These are phyloP conservation scores for Penicillium fuscoglaucum DNA, from an alignment of 2,329 filamentous ascomycete species.

Conservation along the genomic window DNA sequence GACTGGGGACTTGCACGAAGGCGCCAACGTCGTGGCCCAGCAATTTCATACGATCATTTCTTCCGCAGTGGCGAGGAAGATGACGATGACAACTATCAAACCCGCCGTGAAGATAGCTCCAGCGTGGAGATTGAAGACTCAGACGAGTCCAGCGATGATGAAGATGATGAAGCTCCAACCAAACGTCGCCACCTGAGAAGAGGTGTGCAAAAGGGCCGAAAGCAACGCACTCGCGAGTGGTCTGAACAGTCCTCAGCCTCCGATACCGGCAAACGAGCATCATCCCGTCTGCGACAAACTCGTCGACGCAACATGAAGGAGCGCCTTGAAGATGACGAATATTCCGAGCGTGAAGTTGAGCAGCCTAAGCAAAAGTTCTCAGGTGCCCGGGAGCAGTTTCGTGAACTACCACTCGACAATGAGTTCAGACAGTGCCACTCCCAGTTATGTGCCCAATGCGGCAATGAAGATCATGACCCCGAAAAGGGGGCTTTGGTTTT, in stretches of 20 bases:
- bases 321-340: conserved; percentile 33
- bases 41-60: conserved; percentile 1
- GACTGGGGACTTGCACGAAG: neutral
- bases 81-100: neutral
- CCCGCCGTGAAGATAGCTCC: no score
- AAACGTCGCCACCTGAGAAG: neutral
- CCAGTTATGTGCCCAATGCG: conserved; percentile 71
- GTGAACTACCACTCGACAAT: conserved; percentile 59
- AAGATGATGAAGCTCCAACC: neutral
- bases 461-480: conserved; percentile 51
- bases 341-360: conserved; percentile 42
- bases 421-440: conserved; percentile 71
- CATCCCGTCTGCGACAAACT: conserved; percentile 31
- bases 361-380: conserved; percentile 51
- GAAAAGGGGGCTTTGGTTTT: conserved; percentile 72
- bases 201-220: neutral
- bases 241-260: conserved; percentile 16
- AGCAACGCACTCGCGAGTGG: neutral
- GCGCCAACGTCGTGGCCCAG: neutral
- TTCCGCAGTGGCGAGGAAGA: neutral
- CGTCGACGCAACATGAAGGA: conserved; percentile 48
- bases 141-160: conserved; percentile 1
- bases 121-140: neutral
- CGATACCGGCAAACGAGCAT: conserved; percentile 29
- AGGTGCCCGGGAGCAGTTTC: conserved; percentile 73